These are phyloP conservation scores for Geosiphon pyriformis DNA, from an alignment of 192 early-diverging fungal species.

Conservation along the genomic window DNA sequence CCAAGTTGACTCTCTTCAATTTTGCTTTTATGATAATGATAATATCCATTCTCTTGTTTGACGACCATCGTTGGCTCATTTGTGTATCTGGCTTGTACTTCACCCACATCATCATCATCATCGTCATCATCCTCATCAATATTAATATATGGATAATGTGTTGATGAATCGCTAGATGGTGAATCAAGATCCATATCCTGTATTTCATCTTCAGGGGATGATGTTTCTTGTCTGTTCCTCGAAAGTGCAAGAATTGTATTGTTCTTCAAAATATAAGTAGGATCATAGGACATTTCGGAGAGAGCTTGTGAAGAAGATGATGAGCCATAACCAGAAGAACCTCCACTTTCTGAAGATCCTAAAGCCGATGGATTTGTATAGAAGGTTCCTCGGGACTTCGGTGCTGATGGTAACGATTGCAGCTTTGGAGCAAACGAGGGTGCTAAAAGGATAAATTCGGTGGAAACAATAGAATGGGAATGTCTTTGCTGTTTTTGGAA, in stretches of 20 bases:
- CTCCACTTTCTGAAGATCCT: conserved; percentile 5
- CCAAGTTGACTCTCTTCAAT: conserved; percentile 5
- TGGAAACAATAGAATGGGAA: background rate
- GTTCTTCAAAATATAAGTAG: background rate
- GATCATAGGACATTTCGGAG: background rate
- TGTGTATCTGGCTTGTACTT: background rate
- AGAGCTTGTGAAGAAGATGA: background rate
- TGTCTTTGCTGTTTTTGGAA: background rate
- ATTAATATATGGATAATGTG: conserved; percentile 1
- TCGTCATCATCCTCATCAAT: conserved; percentile 10
- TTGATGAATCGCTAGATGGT: background rate
- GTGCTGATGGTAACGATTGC: background rate
- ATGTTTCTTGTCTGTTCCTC: background rate
- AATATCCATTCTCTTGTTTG: background rate
- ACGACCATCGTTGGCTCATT: background rate
- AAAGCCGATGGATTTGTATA: background rate
- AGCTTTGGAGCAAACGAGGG: background rate
- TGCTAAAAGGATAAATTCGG: conserved; percentile 1
- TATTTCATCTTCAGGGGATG: background rate
- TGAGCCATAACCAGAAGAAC: conserved; percentile 2
- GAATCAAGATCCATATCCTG: conserved; percentile 15
- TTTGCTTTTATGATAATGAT: background rate
- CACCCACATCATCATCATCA: background rate
- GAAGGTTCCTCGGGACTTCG: background rate
- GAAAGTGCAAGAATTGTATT: conserved; percentile 3